Conservation (phyloP, 2,329 filamentous ascomycete species). For the Ophiobolus disseminans region DNA sequence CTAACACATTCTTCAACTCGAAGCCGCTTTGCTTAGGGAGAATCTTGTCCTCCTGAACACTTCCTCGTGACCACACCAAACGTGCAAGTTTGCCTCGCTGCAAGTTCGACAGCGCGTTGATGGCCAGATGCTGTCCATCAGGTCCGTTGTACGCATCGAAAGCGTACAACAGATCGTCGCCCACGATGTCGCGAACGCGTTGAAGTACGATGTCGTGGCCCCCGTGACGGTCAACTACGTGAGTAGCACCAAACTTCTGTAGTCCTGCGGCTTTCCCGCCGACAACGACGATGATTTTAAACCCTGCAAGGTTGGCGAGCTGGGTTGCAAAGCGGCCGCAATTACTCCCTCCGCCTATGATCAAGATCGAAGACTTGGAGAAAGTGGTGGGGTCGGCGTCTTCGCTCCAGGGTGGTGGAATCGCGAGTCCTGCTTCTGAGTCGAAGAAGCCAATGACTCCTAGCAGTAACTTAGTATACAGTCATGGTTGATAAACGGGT, state of each 20-base stretch:
- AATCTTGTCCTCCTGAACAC: constrained; percentile 31
- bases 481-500: no score
- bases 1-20: constrained; percentile 36
- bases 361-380: constrained; percentile 27
- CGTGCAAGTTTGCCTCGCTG: constrained; percentile 46
- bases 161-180: constrained; percentile 51
- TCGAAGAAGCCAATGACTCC: constrained; percentile 44
- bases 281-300: constrained; percentile 51
- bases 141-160: constrained; percentile 45
- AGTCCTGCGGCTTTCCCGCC: constrained; percentile 43
- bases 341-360: constrained; percentile 49
- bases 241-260: constrained; percentile 49
- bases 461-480: neutral
- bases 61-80: constrained; percentile 31
- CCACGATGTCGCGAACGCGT: constrained; percentile 47
- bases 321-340: constrained; percentile 46
- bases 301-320: constrained; percentile 44
- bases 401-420: constrained; percentile 37
- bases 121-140: constrained; percentile 35
- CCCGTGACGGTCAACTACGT: constrained; percentile 52
- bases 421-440: constrained; percentile 19
- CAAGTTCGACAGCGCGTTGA: constrained; percentile 46
- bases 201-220: constrained; percentile 37
- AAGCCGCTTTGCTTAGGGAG: constrained; percentile 43
- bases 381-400: constrained; percentile 5